These are phyloP conservation scores for Skeletonema menzelii DNA, from an alignment of 108 stramenopile species.

Conservation along the genomic window DNA sequence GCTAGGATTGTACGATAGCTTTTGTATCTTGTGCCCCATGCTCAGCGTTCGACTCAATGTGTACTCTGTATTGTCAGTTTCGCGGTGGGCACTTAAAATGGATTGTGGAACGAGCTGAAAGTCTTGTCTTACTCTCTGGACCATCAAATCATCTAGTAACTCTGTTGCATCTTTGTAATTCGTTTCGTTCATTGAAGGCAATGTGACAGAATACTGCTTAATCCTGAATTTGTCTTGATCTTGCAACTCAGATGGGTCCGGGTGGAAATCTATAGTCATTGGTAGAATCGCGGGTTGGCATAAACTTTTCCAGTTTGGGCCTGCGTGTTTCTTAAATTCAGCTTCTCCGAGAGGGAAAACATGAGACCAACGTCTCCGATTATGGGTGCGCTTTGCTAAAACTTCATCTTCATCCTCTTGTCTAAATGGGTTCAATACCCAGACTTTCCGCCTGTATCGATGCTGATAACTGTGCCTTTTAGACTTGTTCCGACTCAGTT, in stretches of 20 bases:
- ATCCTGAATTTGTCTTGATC: conserved; percentile 68
- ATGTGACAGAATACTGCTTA: conserved; percentile 74
- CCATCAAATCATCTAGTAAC: conserved; percentile 57
- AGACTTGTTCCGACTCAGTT: not conserved
- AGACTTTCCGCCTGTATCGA: conserved; percentile 48
- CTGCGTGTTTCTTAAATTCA: conserved; percentile 82
- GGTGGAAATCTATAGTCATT: conserved; percentile 93
- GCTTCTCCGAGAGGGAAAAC: conserved; percentile 93
- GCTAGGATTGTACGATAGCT: conserved; percentile 71
- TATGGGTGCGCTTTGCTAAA: conserved; percentile 90
- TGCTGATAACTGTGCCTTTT: conserved; percentile 8
- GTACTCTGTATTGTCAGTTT: conserved; percentile 30
- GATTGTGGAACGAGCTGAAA: conserved; percentile 78
- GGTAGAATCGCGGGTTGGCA: conserved; percentile 96
- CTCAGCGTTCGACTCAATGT: conserved; percentile 52
- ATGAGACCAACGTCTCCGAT: conserved; percentile 95
- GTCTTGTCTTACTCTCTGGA: conserved; percentile 89
- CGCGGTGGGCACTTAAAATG: conserved; percentile 55
- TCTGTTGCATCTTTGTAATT: conserved; percentile 77
- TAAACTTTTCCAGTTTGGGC: conserved; percentile 96
- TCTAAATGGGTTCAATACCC: conserved; percentile 90
- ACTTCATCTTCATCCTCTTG: conserved; percentile 92
- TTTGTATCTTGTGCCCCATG: conserved; percentile 88
- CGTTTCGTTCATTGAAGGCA: conserved; percentile 74
- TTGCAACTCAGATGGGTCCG: conserved; percentile 82